These are phyloP conservation scores for Atractiella rhizophila DNA, from an alignment of 768 basidiomycete species.

Conservation along the genomic window DNA sequence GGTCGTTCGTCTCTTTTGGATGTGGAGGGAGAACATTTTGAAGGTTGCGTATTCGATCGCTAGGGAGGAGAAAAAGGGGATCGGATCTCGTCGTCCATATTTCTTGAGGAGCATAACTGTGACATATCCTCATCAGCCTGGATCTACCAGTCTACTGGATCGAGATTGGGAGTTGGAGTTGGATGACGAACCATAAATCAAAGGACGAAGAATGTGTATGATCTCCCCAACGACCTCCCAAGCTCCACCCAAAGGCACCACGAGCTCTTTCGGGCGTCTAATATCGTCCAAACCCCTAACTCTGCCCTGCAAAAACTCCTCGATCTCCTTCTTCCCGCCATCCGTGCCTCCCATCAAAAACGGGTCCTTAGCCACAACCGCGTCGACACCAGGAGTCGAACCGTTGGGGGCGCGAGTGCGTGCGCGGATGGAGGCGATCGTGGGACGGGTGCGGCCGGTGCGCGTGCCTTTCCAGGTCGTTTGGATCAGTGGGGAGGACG, in stretches of 20 bases:
- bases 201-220: conserved; percentile 16
- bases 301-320: conserved; percentile 12
- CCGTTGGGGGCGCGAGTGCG: too few relatives aligned
- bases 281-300: conserved; percentile 14
- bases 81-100: conserved; percentile 14
- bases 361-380: background rate
- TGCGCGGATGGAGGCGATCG: conserved; percentile 11
- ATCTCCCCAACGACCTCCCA: conserved; percentile 11
- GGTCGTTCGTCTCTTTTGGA: too few relatives aligned
- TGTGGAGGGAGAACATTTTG: too few relatives aligned
- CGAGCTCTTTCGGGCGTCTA: conserved; percentile 15
- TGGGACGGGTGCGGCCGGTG: conserved; percentile 12
- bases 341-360: background rate
- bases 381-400: too few relatives aligned
- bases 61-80: conserved; percentile 17
- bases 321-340: conserved; percentile 3
- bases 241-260: conserved; percentile 10
- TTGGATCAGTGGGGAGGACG: too few relatives aligned
- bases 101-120: conserved; percentile 13
- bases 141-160: background rate
- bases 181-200: conserved; percentile 15
- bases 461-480: conserved; percentile 13
- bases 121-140: background rate
- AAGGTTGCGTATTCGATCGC: conserved; percentile 15
- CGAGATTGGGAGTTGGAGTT: background rate